These are phyloP conservation scores for Alternaria dauci DNA, from an alignment of 2,329 filamentous ascomycete genomes.

Conservation along the genomic window DNA sequence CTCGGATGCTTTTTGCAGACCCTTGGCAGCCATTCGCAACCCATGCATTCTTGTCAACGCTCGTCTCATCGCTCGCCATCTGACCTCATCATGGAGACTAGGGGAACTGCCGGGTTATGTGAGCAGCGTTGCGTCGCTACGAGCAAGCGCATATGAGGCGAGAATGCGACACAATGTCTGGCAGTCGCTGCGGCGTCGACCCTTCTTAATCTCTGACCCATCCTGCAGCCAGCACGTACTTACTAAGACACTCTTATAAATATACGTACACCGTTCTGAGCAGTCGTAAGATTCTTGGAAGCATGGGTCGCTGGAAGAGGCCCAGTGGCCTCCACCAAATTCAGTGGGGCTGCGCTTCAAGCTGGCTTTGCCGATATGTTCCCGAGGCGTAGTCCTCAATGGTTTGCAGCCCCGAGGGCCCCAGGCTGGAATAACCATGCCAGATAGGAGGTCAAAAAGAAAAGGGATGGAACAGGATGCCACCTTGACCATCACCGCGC, in stretches of 20 bases:
- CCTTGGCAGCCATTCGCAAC: not conserved
- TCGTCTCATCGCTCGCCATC: constrained; percentile 1
- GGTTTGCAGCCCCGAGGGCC: constrained; percentile 11
- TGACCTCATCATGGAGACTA: not conserved
- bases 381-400: constrained; percentile 15
- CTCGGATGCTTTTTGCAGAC: constrained; percentile 5
- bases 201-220: not conserved
- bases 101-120: not conserved
- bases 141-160: constrained; percentile 1
- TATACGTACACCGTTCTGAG: not conserved
- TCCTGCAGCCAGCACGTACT: not conserved
- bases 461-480: constrained; percentile 5
- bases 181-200: not conserved
- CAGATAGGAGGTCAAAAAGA: constrained; percentile 10
- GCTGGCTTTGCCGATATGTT: constrained; percentile 8
- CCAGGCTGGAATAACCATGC: constrained; percentile 2
- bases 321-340: constrained; percentile 6
- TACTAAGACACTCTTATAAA: not conserved
- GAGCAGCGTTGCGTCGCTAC: constrained; percentile 5
- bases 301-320: not conserved
- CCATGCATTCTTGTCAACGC: not conserved
- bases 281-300: not conserved
- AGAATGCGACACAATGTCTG: not conserved
- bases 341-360: constrained; percentile 11
- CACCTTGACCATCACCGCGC: constrained; percentile 2